phyloP scores from a whole-genome alignment of 768 basidiomycete species.

The Filobasidium floriforme region DNA sequence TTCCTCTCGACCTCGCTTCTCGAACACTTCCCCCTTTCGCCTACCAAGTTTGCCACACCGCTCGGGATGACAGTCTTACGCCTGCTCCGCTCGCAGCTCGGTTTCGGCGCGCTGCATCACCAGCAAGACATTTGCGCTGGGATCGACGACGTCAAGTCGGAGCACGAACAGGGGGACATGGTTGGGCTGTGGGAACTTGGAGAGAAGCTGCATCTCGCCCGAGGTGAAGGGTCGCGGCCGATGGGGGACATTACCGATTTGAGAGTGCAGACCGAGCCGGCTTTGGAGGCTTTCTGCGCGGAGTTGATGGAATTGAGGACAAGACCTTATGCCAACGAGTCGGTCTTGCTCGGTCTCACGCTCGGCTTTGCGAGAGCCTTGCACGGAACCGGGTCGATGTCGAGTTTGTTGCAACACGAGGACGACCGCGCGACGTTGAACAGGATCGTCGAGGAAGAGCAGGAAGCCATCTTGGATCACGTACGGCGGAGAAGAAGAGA shows the following conservation, averaged over 20 bases:
- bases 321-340: slow-evolving; percentile 11
- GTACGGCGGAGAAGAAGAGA: neutral
- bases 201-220: slow-evolving; percentile 5
- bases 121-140: slow-evolving; percentile 33
- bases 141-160: slow-evolving; percentile 26
- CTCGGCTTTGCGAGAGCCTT: slow-evolving; percentile 14
- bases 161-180: slow-evolving; percentile 16
- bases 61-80: slow-evolving; percentile 30
- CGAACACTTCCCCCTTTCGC: slow-evolving; percentile 34
- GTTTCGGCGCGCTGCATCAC: slow-evolving; percentile 31
- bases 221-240: neutral
- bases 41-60: slow-evolving; percentile 31
- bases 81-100: slow-evolving; percentile 23
- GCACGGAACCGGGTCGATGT: slow-evolving; percentile 2
- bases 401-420: neutral
- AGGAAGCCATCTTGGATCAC: slow-evolving; percentile 10
- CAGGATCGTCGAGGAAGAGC: slow-evolving; percentile 14
- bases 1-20: slow-evolving; percentile 29
- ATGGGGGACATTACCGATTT: slow-evolving; percentile 11
- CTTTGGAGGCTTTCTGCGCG: slow-evolving; percentile 7
- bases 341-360: slow-evolving; percentile 13
- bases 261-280: slow-evolving; percentile 1
- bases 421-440: neutral
- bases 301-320: slow-evolving; percentile 18
- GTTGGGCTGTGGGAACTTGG: slow-evolving; percentile 17